phyloP scores from a whole-genome alignment of 306 rosid species.

The Astragalus membranaceus region DNA sequence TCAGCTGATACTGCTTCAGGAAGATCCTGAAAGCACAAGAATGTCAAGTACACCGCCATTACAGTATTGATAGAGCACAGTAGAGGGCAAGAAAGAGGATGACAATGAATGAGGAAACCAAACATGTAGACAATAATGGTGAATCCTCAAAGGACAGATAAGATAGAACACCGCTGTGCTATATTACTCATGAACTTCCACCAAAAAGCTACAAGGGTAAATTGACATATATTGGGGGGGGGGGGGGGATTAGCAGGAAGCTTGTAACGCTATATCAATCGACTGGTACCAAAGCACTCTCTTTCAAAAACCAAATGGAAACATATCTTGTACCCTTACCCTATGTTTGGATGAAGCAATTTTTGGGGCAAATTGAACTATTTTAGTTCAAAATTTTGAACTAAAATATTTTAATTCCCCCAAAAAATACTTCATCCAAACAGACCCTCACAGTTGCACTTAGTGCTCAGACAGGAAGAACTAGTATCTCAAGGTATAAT shows the following conservation, averaged over 20 bases:
- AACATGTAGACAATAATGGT: not conserved
- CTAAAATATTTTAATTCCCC: no score
- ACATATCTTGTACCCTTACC: not conserved
- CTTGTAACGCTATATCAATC: not conserved
- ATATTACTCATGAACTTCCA: not conserved
- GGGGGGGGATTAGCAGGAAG: not conserved
- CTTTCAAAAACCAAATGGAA: not conserved
- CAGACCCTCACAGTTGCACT: not conserved
- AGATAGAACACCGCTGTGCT: not conserved
- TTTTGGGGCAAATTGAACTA: no score
- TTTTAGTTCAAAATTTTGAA: no score
- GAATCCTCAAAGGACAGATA: not conserved
- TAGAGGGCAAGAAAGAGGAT: not conserved
- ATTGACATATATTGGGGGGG: not conserved
- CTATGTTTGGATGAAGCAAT: no score
- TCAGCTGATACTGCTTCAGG: conserved; percentile 76
- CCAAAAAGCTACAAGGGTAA: not conserved
- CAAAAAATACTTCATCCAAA: no score
- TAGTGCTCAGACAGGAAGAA: not conserved
- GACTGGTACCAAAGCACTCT: not conserved
- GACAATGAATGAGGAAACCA: not conserved
- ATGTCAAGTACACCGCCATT: not conserved
- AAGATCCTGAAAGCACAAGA: conserved; percentile 58
- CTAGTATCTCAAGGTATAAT: not conserved
- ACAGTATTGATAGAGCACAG: not conserved